These are phyloP conservation scores for Leptographium wingfieldii DNA, from an alignment of 2,329 filamentous ascomycete genomes.

Conservation along the genomic window DNA sequence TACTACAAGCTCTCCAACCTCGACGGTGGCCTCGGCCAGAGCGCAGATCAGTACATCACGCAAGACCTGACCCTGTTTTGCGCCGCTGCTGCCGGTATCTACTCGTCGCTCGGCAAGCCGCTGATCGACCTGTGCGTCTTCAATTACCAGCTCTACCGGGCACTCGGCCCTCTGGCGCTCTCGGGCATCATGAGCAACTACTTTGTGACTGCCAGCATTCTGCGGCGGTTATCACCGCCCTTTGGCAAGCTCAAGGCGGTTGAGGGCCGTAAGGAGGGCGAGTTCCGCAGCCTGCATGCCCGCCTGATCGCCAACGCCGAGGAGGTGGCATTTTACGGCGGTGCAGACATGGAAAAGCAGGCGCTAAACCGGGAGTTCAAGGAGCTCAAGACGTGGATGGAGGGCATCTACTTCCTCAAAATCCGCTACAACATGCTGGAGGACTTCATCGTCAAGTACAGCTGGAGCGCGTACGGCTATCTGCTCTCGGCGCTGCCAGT, in stretches of 20 bases:
- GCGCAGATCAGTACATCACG: slow-evolving; percentile 93
- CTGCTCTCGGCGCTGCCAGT: slow-evolving; percentile 84
- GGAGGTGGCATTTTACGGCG: slow-evolving; percentile 94
- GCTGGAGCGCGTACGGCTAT: slow-evolving; percentile 96
- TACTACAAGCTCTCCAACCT: slow-evolving; percentile 93
- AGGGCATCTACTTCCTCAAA: slow-evolving; percentile 93
- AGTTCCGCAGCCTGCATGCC: slow-evolving; percentile 84
- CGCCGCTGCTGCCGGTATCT: slow-evolving; percentile 78
- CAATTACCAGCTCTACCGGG: slow-evolving; percentile 92
- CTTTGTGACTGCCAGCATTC: slow-evolving; percentile 80
- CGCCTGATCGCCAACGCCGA: slow-evolving; percentile 93
- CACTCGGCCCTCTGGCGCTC: slow-evolving; percentile 76
- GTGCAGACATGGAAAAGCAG: slow-evolving; percentile 86
- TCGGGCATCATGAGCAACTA: slow-evolving; percentile 85
- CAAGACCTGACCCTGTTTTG: slow-evolving; percentile 95
- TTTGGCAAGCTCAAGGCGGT: slow-evolving; percentile 96
- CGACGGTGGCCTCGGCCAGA: slow-evolving; percentile 83
- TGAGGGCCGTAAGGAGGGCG: slow-evolving; percentile 87
- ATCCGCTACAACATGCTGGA: slow-evolving; percentile 98
- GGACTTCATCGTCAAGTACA: slow-evolving; percentile 96
- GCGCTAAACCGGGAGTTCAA: slow-evolving; percentile 88
- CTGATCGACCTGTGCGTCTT: slow-evolving; percentile 96
- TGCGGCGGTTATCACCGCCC: slow-evolving; percentile 79
- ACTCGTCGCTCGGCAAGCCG: slow-evolving; percentile 94
- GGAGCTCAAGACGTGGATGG: slow-evolving; percentile 93